phyloP scores from a whole-genome alignment of 768 basidiomycete species.

The Bullera alba region DNA sequence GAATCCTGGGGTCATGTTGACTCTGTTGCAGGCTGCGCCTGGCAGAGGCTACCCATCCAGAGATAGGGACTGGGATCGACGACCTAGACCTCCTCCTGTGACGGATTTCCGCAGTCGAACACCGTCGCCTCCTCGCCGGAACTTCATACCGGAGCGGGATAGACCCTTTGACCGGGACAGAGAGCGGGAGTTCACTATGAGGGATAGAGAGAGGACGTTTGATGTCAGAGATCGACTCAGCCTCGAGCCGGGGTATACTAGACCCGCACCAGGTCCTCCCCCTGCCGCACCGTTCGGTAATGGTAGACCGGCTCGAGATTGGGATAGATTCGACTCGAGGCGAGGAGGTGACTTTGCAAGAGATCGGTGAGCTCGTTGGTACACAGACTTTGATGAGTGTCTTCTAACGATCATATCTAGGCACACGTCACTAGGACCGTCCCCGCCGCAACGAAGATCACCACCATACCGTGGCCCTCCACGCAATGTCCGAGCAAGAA shows the following conservation, averaged over 20 bases:
- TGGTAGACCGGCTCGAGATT: too few relatives aligned
- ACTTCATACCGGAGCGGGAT: constrained; percentile 9
- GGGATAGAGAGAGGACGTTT: neutral
- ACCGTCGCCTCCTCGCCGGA: constrained; percentile 21
- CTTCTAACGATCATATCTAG: neutral
- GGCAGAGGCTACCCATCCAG: too few relatives aligned
- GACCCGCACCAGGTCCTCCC: too few relatives aligned
- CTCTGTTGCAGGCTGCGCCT: too few relatives aligned
- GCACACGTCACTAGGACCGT: neutral
- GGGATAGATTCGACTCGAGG: neutral
- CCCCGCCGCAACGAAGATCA: neutral
- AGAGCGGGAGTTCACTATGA: neutral
- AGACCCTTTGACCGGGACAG: neutral
- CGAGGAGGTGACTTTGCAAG: neutral
- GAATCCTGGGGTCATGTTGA: too few relatives aligned
- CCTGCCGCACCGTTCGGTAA: too few relatives aligned
- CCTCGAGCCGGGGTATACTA: constrained; percentile 2
- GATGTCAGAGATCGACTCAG: constrained; percentile 6
- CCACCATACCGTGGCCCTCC: neutral
- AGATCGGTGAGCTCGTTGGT: neutral
- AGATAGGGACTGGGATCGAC: too few relatives aligned
- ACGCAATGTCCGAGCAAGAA: neutral
- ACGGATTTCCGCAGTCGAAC: too few relatives aligned
- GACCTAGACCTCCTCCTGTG: too few relatives aligned
- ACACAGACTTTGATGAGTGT: neutral